Percentiles rank a stretch among this genome's conserved stretches.
Evolutionary conservation across 805 yeast genomes (phyloP).

Genomic region (Kluyveromyces aestuarii): DNA sequence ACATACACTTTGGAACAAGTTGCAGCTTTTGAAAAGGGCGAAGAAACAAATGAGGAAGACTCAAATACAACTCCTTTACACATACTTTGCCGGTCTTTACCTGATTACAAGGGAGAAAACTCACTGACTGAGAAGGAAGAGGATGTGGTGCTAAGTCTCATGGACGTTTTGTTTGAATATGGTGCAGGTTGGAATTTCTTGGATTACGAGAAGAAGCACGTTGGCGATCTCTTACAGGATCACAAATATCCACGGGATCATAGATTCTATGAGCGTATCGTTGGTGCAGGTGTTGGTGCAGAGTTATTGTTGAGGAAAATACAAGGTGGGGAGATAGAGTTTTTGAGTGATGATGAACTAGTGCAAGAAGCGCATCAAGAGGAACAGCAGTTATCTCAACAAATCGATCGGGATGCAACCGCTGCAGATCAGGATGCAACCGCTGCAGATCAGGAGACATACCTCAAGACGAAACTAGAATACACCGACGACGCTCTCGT

Average conservation of each 20-base stretch:
- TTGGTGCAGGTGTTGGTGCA: constrained; percentile 86
- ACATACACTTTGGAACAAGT: constrained; percentile 78
- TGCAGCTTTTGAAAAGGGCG: constrained; percentile 41
- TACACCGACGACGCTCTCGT: constrained; percentile 60
- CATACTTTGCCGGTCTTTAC: constrained; percentile 47
- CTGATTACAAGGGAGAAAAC: constrained; percentile 9
- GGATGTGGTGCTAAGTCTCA: constrained; percentile 41
- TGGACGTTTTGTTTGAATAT: constrained; percentile 59
- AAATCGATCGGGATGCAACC: constrained; percentile 9
- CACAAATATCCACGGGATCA: constrained; percentile 34
- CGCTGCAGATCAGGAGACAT: constrained; percentile 55
- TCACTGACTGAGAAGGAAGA: constrained; percentile 33
- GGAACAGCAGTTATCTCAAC: constrained; percentile 9
- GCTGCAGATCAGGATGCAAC: constrained; percentile 36
- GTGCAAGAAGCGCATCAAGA: constrained; percentile 9
- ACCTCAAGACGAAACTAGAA: constrained; percentile 54
- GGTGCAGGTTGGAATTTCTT: constrained; percentile 91
- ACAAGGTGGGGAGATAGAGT: constrained; percentile 54
- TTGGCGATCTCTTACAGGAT: constrained; percentile 70
- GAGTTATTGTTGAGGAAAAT: constrained; percentile 72
- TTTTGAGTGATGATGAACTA: constrained; percentile 37
- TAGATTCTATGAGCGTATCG: constrained; percentile 40
- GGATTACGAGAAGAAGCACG: constrained; percentile 64
- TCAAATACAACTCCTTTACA: constrained; percentile 77
- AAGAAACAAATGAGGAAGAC: constrained; percentile 26